Percentiles rank a stretch among this genome's conserved stretches.
Evolutionary conservation across 2,329 filamentous ascomycete species (phyloP).

Genomic region (Paraconiothyrium sp.): DNA sequence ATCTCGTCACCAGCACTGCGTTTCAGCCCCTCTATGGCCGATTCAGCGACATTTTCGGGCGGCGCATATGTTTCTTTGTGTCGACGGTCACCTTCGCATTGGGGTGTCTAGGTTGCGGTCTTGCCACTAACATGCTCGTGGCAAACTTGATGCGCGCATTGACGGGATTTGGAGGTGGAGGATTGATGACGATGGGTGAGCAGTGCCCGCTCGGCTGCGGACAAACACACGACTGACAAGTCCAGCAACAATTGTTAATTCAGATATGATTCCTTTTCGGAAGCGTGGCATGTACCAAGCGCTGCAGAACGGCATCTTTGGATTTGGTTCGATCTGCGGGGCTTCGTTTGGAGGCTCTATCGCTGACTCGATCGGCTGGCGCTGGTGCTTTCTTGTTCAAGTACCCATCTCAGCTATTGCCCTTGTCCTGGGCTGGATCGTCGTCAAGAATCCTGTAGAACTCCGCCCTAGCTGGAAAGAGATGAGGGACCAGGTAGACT

Average conservation of each 20-base stretch:
- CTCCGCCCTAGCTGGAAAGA: slow-evolving; percentile 37
- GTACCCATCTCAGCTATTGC: slow-evolving; percentile 68
- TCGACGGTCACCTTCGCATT: slow-evolving; percentile 41
- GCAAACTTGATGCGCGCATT: slow-evolving; percentile 40
- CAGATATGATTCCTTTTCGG: slow-evolving; percentile 69
- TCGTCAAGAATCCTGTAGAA: slow-evolving; percentile 60
- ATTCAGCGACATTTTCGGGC: slow-evolving; percentile 53
- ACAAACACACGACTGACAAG: slow-evolving; percentile 15
- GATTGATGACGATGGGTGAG: slow-evolving; percentile 44
- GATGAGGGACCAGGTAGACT: slow-evolving; percentile 66
- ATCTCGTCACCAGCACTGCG: slow-evolving; percentile 34
- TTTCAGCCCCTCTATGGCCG: slow-evolving; percentile 43
- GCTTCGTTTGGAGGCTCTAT: slow-evolving; percentile 57
- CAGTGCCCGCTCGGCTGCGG: neutral
- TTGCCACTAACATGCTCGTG: slow-evolving; percentile 34
- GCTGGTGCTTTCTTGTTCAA: slow-evolving; percentile 67
- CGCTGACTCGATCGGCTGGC: slow-evolving; percentile 57
- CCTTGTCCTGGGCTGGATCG: slow-evolving; percentile 62
- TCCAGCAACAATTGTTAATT: slow-evolving; percentile 57
- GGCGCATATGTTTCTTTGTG: slow-evolving; percentile 40
- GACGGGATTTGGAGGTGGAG: slow-evolving; percentile 43
- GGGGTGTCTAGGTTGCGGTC: slow-evolving; percentile 43
- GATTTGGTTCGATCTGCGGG: slow-evolving; percentile 69
- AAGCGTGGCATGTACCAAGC: slow-evolving; percentile 68
- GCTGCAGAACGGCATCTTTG: slow-evolving; percentile 68